Conservation (phyloP, 2,329 filamentous ascomycete species). For the Hypocrella siamensis region DNA sequence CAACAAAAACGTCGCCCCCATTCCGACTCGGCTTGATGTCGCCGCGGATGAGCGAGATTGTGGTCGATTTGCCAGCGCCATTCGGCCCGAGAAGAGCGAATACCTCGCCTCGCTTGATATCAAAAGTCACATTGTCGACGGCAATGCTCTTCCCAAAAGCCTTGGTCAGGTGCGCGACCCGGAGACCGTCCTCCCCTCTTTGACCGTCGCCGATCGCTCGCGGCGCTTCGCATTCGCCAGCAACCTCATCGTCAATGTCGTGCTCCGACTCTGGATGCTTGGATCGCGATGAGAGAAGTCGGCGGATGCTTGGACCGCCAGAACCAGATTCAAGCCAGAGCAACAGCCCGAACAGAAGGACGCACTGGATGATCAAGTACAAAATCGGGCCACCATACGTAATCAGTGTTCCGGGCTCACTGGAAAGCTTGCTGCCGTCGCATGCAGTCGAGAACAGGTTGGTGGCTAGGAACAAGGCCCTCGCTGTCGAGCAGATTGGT, state of each 20-base stretch:
- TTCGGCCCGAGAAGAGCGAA: constrained; percentile 85
- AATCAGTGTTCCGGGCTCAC: constrained; percentile 53
- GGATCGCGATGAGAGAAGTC: constrained; percentile 20
- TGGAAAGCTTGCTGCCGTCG: constrained; percentile 42
- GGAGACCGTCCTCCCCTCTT: constrained; percentile 50
- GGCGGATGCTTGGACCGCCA: constrained; percentile 34
- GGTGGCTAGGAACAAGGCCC: constrained; percentile 59
- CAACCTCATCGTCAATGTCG: constrained; percentile 41
- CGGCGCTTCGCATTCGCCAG: constrained; percentile 45
- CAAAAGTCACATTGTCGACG: constrained; percentile 80
- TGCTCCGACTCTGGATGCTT: constrained; percentile 14
- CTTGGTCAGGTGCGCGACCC: constrained; percentile 70
- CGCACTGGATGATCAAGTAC: constrained; percentile 61
- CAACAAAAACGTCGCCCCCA: constrained; percentile 68
- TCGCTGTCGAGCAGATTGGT: constrained; percentile 60
- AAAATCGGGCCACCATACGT: constrained; percentile 75
- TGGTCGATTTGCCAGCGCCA: constrained; percentile 82
- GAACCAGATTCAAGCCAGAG: constrained; percentile 71
- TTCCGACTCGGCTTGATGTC: constrained; percentile 58
- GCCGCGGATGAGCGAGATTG: constrained; percentile 78
- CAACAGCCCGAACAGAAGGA: constrained; percentile 55
- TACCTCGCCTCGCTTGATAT: constrained; percentile 63
- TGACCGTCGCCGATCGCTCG: too few relatives aligned
- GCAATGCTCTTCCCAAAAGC: constrained; percentile 60
- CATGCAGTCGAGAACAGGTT: constrained; percentile 79